Conservation (phyloP, 345 rosid species). For the Syzygium aqueum region DNA sequence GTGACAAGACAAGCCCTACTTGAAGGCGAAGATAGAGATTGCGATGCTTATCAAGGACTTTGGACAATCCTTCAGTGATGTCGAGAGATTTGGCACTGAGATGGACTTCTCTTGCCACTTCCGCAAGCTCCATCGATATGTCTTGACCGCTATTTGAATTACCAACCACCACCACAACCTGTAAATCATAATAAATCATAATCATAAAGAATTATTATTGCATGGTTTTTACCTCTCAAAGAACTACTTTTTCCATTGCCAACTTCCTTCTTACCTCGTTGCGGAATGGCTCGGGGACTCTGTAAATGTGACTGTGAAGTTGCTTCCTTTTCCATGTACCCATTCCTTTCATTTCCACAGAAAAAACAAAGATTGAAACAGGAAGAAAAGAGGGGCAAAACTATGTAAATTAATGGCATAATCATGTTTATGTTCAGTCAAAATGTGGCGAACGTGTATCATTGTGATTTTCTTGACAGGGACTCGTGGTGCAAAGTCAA, state of each 20-base stretch:
- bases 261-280: conserved; percentile 35
- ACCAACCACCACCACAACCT: conserved; percentile 85
- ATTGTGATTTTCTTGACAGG: neutral
- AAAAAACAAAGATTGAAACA: neutral
- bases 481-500: neutral
- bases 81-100: conserved; percentile 56
- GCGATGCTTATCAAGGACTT: conserved; percentile 51
- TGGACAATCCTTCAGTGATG: conserved; percentile 52
- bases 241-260: neutral
- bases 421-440: neutral
- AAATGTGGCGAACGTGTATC: neutral
- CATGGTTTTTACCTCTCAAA: neutral
- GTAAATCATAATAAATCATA: neutral
- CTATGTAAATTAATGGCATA: neutral
- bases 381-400: neutral
- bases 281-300: conserved; percentile 68
- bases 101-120: conserved; percentile 67
- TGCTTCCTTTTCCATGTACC: conserved; percentile 80
- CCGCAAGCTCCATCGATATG: conserved; percentile 79
- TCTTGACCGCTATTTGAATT: conserved; percentile 83
- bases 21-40: conserved; percentile 55
- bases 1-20: conserved; percentile 16
- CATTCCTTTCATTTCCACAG: conserved; percentile 45
- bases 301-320: conserved; percentile 71
- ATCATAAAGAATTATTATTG: neutral